Conservation (phyloP, 2,329 filamentous ascomycete genomes). For the Dactylellina parvicollis region DNA sequence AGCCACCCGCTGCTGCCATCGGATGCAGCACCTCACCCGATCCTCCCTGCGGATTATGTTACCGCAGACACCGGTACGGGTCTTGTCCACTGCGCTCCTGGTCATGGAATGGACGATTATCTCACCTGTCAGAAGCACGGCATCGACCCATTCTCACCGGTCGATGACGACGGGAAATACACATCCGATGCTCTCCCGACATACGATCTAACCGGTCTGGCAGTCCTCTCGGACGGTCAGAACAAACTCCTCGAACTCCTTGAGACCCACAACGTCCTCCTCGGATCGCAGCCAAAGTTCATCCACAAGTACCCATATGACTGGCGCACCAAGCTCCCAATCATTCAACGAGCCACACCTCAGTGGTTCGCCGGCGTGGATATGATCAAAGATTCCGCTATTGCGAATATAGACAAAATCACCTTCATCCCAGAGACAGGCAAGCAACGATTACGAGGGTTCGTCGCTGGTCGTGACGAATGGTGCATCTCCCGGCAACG, state of each 20-base stretch:
- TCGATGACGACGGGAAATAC: slow-evolving; percentile 83
- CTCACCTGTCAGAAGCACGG: slow-evolving; percentile 76
- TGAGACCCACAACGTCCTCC: slow-evolving; percentile 68
- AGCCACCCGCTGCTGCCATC: slow-evolving; percentile 74
- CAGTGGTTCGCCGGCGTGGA: slow-evolving; percentile 98
- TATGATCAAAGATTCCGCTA: slow-evolving; percentile 78
- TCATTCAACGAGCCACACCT: slow-evolving; percentile 89
- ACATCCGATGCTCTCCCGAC: slow-evolving; percentile 80
- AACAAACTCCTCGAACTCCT: slow-evolving; percentile 76
- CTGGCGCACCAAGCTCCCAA: slow-evolving; percentile 92
- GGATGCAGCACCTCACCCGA: slow-evolving; percentile 69
- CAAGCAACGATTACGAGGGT: slow-evolving; percentile 79
- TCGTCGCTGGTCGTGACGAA: slow-evolving; percentile 85
- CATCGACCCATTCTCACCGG: slow-evolving; percentile 80
- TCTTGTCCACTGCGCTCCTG: slow-evolving; percentile 92
- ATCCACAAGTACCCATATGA: slow-evolving; percentile 97
- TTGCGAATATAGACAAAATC: slow-evolving; percentile 76
- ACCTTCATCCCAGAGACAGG: slow-evolving; percentile 81
- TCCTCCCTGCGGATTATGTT: slow-evolving; percentile 89
- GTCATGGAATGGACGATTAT: slow-evolving; percentile 97
- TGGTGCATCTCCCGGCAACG: slow-evolving; percentile 98
- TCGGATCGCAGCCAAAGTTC: slow-evolving; percentile 74
- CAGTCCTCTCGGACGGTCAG: slow-evolving; percentile 76
- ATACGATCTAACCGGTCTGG: slow-evolving; percentile 76
- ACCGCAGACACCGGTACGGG: slow-evolving; percentile 90